Evolutionary conservation across 805 yeast species (phyloP).

Genomic region (Candida oleophila): DNA sequence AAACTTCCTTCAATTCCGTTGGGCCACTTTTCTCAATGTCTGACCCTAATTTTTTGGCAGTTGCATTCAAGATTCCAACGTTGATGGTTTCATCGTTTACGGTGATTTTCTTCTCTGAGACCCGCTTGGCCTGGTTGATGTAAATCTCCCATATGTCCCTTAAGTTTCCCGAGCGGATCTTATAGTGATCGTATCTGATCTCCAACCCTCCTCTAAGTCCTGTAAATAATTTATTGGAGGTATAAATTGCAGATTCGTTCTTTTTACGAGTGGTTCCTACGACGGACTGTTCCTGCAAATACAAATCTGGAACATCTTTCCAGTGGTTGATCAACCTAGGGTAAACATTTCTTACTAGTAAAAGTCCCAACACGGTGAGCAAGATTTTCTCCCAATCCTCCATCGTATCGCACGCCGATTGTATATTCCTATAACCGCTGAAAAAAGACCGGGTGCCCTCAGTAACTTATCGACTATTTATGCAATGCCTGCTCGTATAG

Average conservation of each 20-base stretch:
- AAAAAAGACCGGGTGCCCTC: too few relatives aligned
- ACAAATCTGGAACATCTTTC: constrained; percentile 58
- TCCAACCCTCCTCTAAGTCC: constrained; percentile 69
- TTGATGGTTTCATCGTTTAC: neutral
- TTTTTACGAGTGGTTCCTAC: constrained; percentile 61
- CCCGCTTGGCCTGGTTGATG: constrained; percentile 18
- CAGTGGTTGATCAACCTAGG: constrained; percentile 29
- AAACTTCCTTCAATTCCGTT: constrained; percentile 13
- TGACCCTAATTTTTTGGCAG: constrained; percentile 19
- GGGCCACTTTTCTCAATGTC: constrained; percentile 14
- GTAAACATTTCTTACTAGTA: constrained; percentile 18
- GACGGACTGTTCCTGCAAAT: constrained; percentile 63
- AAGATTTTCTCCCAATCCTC: constrained; percentile 8
- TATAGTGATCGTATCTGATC: constrained; percentile 59
- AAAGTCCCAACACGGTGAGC: constrained; percentile 18
- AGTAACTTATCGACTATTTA: too few relatives aligned
- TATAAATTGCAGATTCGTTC: constrained; percentile 72
- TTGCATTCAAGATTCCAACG: constrained; percentile 2
- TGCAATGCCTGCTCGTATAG: too few relatives aligned
- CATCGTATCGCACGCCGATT: too few relatives aligned
- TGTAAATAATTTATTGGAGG: constrained; percentile 68
- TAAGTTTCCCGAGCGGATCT: constrained; percentile 70
- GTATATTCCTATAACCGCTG: too few relatives aligned
- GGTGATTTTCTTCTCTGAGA: neutral
- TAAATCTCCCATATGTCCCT: constrained; percentile 71